phyloP scores from a whole-genome alignment of 345 rosid species.

The Populus deltoides region DNA sequence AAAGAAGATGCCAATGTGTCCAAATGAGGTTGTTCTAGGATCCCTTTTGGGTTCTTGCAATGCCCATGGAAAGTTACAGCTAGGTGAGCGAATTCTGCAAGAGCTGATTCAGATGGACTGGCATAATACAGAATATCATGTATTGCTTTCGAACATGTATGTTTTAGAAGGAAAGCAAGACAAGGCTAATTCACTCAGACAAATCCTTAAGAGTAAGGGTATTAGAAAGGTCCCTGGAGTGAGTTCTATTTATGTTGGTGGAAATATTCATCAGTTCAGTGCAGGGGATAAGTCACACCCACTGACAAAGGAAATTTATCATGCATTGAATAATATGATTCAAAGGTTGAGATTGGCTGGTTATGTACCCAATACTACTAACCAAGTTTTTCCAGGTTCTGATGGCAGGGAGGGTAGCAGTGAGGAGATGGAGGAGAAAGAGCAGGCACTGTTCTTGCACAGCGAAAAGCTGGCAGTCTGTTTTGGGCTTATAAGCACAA shows the following conservation, averaged over 20 bases:
- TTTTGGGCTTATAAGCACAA: slow-evolving; percentile 68
- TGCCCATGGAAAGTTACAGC: slow-evolving; percentile 53
- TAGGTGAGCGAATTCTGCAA: slow-evolving; percentile 45
- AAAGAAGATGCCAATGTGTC: slow-evolving; percentile 66
- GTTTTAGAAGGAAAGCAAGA: slow-evolving; percentile 50
- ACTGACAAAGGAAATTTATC: slow-evolving; percentile 46
- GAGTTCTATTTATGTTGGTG: slow-evolving; percentile 56
- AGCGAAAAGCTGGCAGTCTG: slow-evolving; percentile 83
- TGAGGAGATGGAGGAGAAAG: slow-evolving; percentile 64
- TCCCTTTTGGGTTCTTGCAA: slow-evolving; percentile 76
- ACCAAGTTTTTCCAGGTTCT: slow-evolving; percentile 36
- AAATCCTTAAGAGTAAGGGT: slow-evolving; percentile 47
- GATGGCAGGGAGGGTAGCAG: slow-evolving; percentile 20
- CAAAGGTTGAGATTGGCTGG: slow-evolving; percentile 56
- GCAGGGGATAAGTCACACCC: slow-evolving; percentile 75
- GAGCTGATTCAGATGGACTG: slow-evolving; percentile 56
- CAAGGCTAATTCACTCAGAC: slow-evolving; percentile 25
- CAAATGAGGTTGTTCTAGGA: slow-evolving; percentile 79
- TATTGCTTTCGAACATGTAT: slow-evolving; percentile 67
- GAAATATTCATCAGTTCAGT: slow-evolving; percentile 57
- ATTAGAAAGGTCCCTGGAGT: slow-evolving; percentile 69
- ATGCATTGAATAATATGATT: slow-evolving; percentile 54
- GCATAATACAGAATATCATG: slow-evolving; percentile 56
- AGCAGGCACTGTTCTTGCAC: slow-evolving; percentile 64
- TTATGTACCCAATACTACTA: slow-evolving; percentile 46